Percentiles rank a stretch among this genome's conserved stretches.
phyloP scores from a whole-genome alignment of 2,329 filamentous ascomycete genomes.

The Dryadomyces quercivorus region DNA sequence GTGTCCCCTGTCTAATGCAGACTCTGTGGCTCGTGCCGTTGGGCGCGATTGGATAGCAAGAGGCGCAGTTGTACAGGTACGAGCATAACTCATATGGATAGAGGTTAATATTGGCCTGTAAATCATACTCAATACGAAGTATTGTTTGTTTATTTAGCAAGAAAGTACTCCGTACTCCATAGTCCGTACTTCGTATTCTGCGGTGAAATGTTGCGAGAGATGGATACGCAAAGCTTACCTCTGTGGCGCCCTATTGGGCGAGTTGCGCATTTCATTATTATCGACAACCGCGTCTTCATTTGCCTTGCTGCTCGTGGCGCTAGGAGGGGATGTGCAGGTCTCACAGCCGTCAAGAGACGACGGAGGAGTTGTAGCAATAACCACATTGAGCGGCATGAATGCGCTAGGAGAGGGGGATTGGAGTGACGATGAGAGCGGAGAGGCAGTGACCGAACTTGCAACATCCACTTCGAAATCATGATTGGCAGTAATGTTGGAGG shows the following conservation, averaged over 20 bases:
- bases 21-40: slow-evolving; percentile 7
- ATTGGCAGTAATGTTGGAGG: background rate
- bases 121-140: background rate
- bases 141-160: background rate
- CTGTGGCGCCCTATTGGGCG: background rate
- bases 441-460: background rate
- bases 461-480: background rate
- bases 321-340: background rate
- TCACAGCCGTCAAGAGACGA: slow-evolving; percentile 9
- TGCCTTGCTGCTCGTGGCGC: background rate
- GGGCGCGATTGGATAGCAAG: slow-evolving; percentile 7
- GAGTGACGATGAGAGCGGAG: slow-evolving; percentile 5
- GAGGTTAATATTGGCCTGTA: background rate
- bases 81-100: background rate
- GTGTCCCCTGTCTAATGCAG: slow-evolving; percentile 6
- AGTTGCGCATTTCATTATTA: background rate
- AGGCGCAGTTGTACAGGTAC: background rate
- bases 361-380: slow-evolving; percentile 2
- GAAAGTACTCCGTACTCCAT: background rate
- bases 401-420: background rate
- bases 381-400: slow-evolving; percentile 3
- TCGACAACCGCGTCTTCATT: background rate
- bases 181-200: background rate
- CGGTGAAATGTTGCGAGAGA: no score
- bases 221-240: background rate